Conservation (phyloP, 768 basidiomycete species). For the Collybia nuda region DNA sequence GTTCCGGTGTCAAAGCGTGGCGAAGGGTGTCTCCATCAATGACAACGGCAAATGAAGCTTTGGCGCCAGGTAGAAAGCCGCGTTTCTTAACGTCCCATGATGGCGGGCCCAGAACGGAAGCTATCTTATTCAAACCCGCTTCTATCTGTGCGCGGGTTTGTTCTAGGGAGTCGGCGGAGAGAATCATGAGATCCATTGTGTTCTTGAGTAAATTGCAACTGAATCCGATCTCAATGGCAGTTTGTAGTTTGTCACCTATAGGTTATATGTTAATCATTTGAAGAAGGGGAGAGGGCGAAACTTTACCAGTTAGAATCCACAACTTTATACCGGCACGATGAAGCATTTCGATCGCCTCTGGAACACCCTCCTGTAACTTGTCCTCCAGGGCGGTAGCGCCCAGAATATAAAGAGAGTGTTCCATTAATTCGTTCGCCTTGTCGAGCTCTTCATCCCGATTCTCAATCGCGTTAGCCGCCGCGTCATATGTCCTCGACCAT, state of each 20-base stretch:
- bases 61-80: constrained; percentile 64
- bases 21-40: constrained; percentile 94
- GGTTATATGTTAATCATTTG: neutral
- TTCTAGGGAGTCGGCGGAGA: constrained; percentile 79
- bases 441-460: constrained; percentile 93
- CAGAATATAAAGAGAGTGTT: constrained; percentile 79
- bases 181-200: constrained; percentile 96
- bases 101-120: constrained; percentile 79
- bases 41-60: constrained; percentile 87
- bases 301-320: constrained; percentile 91
- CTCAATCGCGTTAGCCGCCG: constrained; percentile 71
- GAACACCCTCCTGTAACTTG: constrained; percentile 95
- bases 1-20: constrained; percentile 70
- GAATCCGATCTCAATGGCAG: constrained; percentile 97
- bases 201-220: constrained; percentile 92
- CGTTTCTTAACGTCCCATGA: constrained; percentile 57
- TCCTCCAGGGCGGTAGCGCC: constrained; percentile 97
- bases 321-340: constrained; percentile 95
- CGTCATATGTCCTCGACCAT: constrained; percentile 83
- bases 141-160: constrained; percentile 85
- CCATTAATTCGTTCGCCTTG: constrained; percentile 79
- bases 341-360: constrained; percentile 90
- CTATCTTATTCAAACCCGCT: constrained; percentile 91
- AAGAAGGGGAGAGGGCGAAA: neutral
- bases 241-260: constrained; percentile 93